Base-by-base conservation (phyloP, 768 basidiomycete genomes). In the Pleurotus sapidus region DNA sequence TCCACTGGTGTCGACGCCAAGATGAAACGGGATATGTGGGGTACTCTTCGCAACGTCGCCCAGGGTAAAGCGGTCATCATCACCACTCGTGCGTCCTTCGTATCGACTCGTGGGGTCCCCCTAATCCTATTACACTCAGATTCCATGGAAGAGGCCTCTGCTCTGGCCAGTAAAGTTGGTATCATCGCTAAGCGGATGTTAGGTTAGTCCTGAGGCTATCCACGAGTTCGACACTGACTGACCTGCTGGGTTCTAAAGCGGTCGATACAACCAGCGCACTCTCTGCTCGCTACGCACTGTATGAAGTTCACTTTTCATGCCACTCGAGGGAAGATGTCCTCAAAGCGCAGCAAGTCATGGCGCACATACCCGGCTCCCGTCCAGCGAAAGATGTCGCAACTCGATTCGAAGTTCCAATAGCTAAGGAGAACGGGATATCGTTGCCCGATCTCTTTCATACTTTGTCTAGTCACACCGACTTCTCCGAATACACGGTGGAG, bases 1-100 rank as follows among this genome's bases (percentile, higher is more conserved):
- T 90, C 88, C 5, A 90, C 89, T 2, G 91, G 91, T 4, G 84
- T 92, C 48, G 91, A 91, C 65, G 87, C 89, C 5, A 89, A 85
- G 68, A 91, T 86, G 77, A 92, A 91, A 69, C 75, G 91, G 37
- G 88, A 91, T 27, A 90, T 92, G 86, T 92, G 91, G 91, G 72
- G 74, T 14, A 90, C 87, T 0, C 73, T 92, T 56, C 75, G 85
- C 55, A 80, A 77, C 24, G 84, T 89, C 4, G 80, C 86, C 0
- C 72, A 76, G 2, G 88, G 85, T 14, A 90, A 91, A 64, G 86
- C 86, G 3, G 80, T 89, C 6, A 75, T 89, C 34, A 84, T 90
- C 54, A 89, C 87, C 1, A 89, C 88, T 1, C 87, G 87, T 86
- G 56, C 55, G 83, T 76, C 27, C 11, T 39, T 34, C 14, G 17